phyloP scores from a whole-genome alignment of 176 grass and related monocot species.

The Urochloa ruziziensis region DNA sequence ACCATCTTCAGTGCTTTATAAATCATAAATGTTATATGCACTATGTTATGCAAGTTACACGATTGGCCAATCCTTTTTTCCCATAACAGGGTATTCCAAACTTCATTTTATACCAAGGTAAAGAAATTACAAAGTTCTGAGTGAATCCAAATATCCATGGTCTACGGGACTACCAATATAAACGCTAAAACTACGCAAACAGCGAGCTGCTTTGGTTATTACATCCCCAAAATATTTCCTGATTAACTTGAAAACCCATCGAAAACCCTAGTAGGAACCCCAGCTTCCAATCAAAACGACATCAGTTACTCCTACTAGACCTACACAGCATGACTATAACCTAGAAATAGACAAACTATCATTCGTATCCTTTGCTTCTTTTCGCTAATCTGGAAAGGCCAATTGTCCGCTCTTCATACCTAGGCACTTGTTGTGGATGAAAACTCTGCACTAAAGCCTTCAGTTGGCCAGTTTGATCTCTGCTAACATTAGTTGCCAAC shows the following conservation, averaged over 20 bases:
- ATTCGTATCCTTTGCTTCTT: background rate
- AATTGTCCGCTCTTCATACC: background rate
- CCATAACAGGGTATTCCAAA: background rate
- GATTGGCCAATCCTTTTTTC: background rate
- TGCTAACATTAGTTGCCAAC: background rate
- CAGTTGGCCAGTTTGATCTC: background rate
- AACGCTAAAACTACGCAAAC: background rate
- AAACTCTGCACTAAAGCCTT: background rate
- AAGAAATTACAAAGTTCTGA: background rate
- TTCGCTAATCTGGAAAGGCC: background rate
- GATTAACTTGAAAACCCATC: background rate
- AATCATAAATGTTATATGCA: background rate
- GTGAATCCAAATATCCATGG: background rate
- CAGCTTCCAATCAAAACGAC: background rate
- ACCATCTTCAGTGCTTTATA: background rate
- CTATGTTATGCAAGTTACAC: background rate
- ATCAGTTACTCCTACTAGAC: background rate
- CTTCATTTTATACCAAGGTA: background rate
- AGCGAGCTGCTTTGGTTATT: background rate
- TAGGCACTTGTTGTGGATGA: background rate
- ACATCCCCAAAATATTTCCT: background rate
- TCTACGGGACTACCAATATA: background rate
- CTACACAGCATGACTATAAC: background rate
- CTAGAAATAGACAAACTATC: background rate
- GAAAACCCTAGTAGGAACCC: background rate